Conservation (phyloP, 148 eudicot species). For the Silene conica region DNA sequence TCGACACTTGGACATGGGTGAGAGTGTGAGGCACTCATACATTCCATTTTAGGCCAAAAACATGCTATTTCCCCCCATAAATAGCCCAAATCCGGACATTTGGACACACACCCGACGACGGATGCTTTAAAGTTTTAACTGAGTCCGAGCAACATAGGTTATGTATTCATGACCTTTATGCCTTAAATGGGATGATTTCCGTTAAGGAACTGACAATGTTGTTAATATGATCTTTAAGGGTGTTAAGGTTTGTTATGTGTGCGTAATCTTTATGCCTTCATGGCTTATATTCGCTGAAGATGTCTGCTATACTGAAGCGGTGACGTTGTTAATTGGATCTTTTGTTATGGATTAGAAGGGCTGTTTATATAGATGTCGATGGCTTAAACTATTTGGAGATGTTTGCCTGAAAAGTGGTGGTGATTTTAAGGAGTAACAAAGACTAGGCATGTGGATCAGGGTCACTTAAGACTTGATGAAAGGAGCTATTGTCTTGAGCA, state of each 20-base stretch:
- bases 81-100: no score
- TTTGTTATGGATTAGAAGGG: neutral
- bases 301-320: neutral
- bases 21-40: no score
- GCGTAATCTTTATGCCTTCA: neutral
- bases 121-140: no score
- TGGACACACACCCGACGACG: no score
- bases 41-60: no score
- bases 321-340: neutral
- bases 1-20: no score
- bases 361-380: neutral
- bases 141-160: no score
- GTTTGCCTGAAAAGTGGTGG: neutral
- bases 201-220: neutral
- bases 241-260: neutral
- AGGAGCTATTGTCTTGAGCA: no score
- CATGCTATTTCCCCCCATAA: no score
- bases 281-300: no score
- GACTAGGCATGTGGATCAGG: neutral
- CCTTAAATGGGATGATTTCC: neutral
- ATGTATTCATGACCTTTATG: neutral
- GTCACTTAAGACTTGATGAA: neutral
- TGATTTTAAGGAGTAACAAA: neutral
- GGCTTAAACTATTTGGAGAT: neutral
- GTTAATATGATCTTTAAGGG: neutral